These are phyloP conservation scores for Aspergillus vadensis DNA, from an alignment of 2,329 filamentous ascomycete genomes.

Conservation along the genomic window DNA sequence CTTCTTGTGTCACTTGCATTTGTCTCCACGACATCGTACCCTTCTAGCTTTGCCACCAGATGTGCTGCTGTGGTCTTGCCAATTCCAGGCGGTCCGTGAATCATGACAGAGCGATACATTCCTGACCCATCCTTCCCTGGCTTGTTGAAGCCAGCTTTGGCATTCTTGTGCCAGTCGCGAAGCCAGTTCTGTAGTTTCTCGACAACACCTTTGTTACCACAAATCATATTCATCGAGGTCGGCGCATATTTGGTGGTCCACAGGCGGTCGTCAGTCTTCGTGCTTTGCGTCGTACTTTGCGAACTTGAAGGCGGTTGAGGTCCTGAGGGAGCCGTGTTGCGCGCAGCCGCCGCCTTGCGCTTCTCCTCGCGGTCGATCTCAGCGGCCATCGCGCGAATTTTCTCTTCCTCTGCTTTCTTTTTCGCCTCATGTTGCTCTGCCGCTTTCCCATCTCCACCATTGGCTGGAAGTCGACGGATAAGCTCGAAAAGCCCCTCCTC, in stretches of 20 bases:
- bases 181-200: conserved; percentile 91
- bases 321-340: conserved; percentile 45
- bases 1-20: conserved; percentile 95
- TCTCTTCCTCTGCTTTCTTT: conserved; percentile 79
- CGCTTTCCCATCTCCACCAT: conserved; percentile 84
- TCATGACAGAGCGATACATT: conserved; percentile 82
- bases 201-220: conserved; percentile 87
- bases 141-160: conserved; percentile 78
- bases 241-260: conserved; percentile 98
- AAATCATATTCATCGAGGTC: conserved; percentile 80
- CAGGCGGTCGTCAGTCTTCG: conserved; percentile 63
- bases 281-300: conserved; percentile 41
- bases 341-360: conserved; percentile 27
- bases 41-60: conserved; percentile 86
- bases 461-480: conserved; percentile 76
- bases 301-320: conserved; percentile 52
- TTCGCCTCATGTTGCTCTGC: conserved; percentile 85
- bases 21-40: conserved; percentile 89
- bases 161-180: conserved; percentile 74
- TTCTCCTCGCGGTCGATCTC: conserved; percentile 86
- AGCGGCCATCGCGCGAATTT: conserved; percentile 74
- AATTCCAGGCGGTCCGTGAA: conserved; percentile 93
- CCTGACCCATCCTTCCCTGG: conserved; percentile 84
- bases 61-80: conserved; percentile 98
- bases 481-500: conserved; percentile 89